Percentiles rank a stretch among this genome's conserved stretches.
Conservation (phyloP, 768 basidiomycete species). For the Xanthoconium stramineum region DNA sequence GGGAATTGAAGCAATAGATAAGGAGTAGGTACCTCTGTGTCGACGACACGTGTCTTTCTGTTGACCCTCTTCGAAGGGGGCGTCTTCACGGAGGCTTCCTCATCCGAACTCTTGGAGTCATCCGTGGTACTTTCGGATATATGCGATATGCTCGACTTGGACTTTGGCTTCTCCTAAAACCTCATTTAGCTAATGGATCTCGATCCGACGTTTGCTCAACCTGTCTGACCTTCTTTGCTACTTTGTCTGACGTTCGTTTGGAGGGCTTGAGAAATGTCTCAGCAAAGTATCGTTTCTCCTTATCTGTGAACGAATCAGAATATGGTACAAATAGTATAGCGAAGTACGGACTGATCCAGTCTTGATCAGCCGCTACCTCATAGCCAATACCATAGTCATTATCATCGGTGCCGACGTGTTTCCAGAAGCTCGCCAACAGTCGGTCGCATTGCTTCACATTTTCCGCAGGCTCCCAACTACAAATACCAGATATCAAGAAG, state of each 20-base stretch:
- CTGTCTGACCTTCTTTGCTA: conserved; percentile 18
- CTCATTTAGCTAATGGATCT: not conserved
- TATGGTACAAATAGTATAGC: not conserved
- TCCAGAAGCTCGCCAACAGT: conserved; percentile 63
- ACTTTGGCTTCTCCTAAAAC: conserved; percentile 18
- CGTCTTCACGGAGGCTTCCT: not conserved
- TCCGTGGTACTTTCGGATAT: conserved; percentile 7
- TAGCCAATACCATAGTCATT: conserved; percentile 51
- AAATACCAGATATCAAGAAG: not conserved
- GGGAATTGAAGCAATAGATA: not conserved
- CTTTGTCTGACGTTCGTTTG: conserved; percentile 15
- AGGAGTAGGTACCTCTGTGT: conserved; percentile 13
- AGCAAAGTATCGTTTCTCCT: conserved; percentile 39
- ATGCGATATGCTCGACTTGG: conserved; percentile 6
- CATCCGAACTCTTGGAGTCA: conserved; percentile 11
- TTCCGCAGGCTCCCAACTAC: conserved; percentile 66
- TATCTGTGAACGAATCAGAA: conserved; percentile 25
- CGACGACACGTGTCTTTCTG: conserved; percentile 2
- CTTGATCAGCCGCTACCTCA: conserved; percentile 37
- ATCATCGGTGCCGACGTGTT: conserved; percentile 54
- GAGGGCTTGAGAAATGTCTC: conserved; percentile 25
- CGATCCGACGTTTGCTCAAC: conserved; percentile 2
- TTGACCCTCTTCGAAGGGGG: not conserved
- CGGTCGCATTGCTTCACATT: conserved; percentile 59
- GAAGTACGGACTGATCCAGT: conserved; percentile 56